phyloP scores from a whole-genome alignment of 2,329 filamentous ascomycete genomes.

The Aspergillus piperis region DNA sequence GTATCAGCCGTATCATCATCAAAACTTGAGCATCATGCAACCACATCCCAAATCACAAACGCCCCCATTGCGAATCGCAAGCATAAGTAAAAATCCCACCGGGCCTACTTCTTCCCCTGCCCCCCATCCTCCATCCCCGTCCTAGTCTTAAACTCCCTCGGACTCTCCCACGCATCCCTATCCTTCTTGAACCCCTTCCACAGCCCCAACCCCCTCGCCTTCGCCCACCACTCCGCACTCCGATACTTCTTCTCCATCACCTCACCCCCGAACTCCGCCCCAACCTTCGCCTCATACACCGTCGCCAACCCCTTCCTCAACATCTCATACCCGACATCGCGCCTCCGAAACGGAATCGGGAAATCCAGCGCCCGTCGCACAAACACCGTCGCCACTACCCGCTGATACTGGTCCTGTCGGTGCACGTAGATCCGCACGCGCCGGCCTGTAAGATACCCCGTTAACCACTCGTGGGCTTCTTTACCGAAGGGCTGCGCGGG shows the following conservation, averaged over 20 bases:
- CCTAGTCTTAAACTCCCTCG: constrained; percentile 78
- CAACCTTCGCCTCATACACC: constrained; percentile 89
- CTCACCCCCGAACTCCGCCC: constrained; percentile 80
- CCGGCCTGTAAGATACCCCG: constrained; percentile 66
- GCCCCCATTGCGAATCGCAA: background rate
- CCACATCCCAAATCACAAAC: background rate
- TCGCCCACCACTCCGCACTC: constrained; percentile 58
- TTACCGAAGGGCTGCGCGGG: constrained; percentile 80
- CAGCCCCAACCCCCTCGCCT: constrained; percentile 66
- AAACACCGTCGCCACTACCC: constrained; percentile 83
- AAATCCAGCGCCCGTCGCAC: constrained; percentile 58
- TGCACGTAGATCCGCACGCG: constrained; percentile 82
- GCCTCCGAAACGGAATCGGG: constrained; percentile 54
- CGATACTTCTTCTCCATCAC: constrained; percentile 54
- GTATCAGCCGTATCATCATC: constrained; percentile 4
- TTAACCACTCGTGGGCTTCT: constrained; percentile 83
- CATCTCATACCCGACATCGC: constrained; percentile 89
- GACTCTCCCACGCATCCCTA: constrained; percentile 69
- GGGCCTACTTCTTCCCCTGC: constrained; percentile 13
- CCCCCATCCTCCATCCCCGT: constrained; percentile 46
- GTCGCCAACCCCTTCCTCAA: constrained; percentile 80
- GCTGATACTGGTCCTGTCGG: constrained; percentile 86
- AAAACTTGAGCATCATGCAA: background rate
- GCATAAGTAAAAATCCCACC: background rate
- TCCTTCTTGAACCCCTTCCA: constrained; percentile 63